These are phyloP conservation scores for Colletotrichum nymphaeae DNA, from an alignment of 2,329 filamentous ascomycete species.

Conservation along the genomic window DNA sequence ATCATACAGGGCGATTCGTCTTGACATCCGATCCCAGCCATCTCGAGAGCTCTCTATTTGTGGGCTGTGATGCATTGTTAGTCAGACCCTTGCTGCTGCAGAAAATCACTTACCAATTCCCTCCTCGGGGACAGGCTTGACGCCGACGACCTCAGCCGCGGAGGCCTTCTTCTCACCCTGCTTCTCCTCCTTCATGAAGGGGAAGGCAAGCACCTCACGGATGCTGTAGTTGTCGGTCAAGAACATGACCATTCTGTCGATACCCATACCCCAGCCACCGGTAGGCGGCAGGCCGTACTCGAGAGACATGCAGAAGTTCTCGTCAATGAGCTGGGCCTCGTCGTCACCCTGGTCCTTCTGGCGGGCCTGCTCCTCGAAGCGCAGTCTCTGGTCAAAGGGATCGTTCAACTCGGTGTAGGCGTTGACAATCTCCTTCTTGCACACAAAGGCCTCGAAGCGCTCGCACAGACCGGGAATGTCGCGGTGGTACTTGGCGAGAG, in stretches of 20 bases:
- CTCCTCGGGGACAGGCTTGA: slow-evolving; percentile 70
- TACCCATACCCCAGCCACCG: slow-evolving; percentile 96
- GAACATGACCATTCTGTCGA: slow-evolving; percentile 95
- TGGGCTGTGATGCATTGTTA: slow-evolving; percentile 28
- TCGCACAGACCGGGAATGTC: slow-evolving; percentile 86
- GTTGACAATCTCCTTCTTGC: slow-evolving; percentile 96
- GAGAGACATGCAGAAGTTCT: slow-evolving; percentile 91
- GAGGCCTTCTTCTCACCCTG: slow-evolving; percentile 59
- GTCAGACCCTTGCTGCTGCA: background rate
- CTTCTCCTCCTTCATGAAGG: slow-evolving; percentile 94
- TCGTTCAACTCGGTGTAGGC: slow-evolving; percentile 97
- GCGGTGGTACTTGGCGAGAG: slow-evolving; percentile 95
- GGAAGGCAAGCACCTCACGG: slow-evolving; percentile 95
- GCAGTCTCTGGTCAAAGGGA: slow-evolving; percentile 90
- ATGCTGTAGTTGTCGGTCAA: slow-evolving; percentile 92
- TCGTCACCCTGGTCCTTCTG: slow-evolving; percentile 98
- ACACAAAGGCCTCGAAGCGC: slow-evolving; percentile 97
- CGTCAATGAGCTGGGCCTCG: slow-evolving; percentile 94
- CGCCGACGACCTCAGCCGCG: slow-evolving; percentile 72
- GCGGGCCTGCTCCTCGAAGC: slow-evolving; percentile 81
- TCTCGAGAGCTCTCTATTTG: slow-evolving; percentile 28
- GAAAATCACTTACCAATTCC: slow-evolving; percentile 53
- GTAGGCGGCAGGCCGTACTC: slow-evolving; percentile 86
- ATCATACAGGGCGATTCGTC: slow-evolving; percentile 18
- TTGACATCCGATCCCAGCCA: slow-evolving; percentile 19